Percentiles rank a stretch among this genome's conserved stretches.
Conservation (phyloP, 2,329 filamentous ascomycete genomes). For the Coniochaeta sp. region DNA sequence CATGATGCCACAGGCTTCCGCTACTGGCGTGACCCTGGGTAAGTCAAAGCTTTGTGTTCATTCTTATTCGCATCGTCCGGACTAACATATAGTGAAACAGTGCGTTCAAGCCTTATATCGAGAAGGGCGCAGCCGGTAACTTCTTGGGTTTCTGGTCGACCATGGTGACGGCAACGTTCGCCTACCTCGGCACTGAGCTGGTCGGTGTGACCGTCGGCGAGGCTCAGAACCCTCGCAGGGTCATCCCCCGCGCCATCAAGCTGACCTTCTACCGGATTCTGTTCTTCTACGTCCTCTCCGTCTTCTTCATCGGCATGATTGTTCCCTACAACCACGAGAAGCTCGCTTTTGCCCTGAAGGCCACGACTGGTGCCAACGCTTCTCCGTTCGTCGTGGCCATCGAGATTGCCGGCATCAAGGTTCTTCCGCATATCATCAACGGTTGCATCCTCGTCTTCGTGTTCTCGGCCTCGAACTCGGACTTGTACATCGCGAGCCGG, state of each 20-base stretch:
- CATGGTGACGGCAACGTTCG: conserved; percentile 39
- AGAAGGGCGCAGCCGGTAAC: conserved; percentile 21
- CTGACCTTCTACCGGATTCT: conserved; percentile 56
- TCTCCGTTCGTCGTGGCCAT: conserved; percentile 42
- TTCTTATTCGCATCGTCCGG: too few species aligned
- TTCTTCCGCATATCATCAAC: conserved; percentile 46
- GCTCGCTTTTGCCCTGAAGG: conserved; percentile 35
- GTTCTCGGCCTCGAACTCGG: conserved; percentile 48
- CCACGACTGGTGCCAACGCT: conserved; percentile 32
- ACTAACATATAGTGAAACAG: too few species aligned
- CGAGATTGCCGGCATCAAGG: conserved; percentile 39
- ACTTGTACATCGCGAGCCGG: conserved; percentile 44
- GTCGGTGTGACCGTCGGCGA: conserved; percentile 42
- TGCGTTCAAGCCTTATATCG: conserved; percentile 25
- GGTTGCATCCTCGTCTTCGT: conserved; percentile 45
- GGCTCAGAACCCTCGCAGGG: conserved; percentile 35
- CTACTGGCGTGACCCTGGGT: conserved; percentile 31
- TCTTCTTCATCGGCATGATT: conserved; percentile 54
- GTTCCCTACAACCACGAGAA: conserved; percentile 43
- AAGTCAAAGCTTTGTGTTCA: too few species aligned
- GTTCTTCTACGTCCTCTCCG: conserved; percentile 52
- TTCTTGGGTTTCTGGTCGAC: conserved; percentile 45
- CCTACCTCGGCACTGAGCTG: conserved; percentile 43
- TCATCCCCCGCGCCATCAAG: conserved; percentile 48
- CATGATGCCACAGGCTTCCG: conserved; percentile 25